phyloP scores from a whole-genome alignment of 1,139 yeast genomes.

The Saccharomyces hybrid region DNA sequence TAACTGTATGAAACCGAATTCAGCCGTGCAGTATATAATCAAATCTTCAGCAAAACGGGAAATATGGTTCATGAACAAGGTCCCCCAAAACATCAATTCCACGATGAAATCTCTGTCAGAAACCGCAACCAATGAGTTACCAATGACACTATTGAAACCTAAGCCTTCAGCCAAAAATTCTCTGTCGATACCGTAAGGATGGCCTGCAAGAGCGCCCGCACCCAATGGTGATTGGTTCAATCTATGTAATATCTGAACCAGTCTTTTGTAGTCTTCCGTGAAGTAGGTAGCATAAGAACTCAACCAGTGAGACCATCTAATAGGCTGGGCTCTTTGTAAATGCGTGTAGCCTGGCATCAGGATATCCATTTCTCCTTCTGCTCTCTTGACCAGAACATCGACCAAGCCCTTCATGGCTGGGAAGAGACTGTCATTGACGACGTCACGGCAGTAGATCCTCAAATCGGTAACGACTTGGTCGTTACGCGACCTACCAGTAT shows the following conservation, averaged over 20 bases:
- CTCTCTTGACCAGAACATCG: constrained; percentile 61
- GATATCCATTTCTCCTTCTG: constrained; percentile 75
- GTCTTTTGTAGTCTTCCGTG: constrained; percentile 79
- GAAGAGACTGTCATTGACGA: constrained; percentile 53
- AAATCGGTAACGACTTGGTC: constrained; percentile 98
- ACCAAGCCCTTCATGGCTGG: constrained; percentile 55
- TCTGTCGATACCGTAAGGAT: constrained; percentile 95
- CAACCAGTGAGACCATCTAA: constrained; percentile 97
- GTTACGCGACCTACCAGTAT: constrained; percentile 95
- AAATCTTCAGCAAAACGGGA: constrained; percentile 92
- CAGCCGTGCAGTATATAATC: constrained; percentile 93
- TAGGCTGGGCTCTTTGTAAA: constrained; percentile 97
- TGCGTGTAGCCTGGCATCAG: constrained; percentile 99
- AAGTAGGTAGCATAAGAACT: constrained; percentile 91
- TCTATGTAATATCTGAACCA: constrained; percentile 71
- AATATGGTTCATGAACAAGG: constrained; percentile 88
- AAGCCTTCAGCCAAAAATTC: constrained; percentile 73
- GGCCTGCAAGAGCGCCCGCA: constrained; percentile 97
- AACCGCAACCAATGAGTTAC: constrained; percentile 90
- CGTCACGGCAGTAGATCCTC: constrained; percentile 86
- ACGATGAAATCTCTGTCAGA: constrained; percentile 96
- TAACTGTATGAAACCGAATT: constrained; percentile 84
- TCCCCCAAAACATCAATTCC: constrained; percentile 96
- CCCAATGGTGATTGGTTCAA: constrained; percentile 89
- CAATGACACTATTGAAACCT: constrained; percentile 79